Evolutionary conservation across 2,329 filamentous ascomycete genomes (phyloP).

Genomic region (Fusarium papillatum): DNA sequence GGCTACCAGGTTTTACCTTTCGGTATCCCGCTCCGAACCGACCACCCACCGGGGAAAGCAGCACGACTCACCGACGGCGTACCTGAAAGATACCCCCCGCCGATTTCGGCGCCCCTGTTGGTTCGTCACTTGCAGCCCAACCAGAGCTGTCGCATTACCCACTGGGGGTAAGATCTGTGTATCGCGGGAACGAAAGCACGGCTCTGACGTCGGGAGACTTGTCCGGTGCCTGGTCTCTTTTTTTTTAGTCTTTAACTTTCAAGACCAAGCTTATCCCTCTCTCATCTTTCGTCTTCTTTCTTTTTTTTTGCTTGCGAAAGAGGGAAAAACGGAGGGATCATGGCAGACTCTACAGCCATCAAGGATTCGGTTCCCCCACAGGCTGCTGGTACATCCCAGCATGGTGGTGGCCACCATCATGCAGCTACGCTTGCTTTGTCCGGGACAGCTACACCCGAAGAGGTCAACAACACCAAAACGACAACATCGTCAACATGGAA

Average conservation of each 20-base stretch:
- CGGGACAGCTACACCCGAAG: conserved; percentile 35
- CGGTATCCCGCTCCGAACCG: conserved; percentile 27
- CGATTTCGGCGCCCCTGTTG: conserved; percentile 26
- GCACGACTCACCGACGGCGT: not conserved
- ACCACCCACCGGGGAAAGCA: not conserved
- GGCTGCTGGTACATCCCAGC: conserved; percentile 18
- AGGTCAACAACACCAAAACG: conserved; percentile 10
- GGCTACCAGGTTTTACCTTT: not conserved
- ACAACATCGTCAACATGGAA: conserved; percentile 69
- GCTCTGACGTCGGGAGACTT: conserved; percentile 1
- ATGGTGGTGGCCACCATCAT: conserved; percentile 6
- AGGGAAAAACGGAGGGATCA: not conserved
- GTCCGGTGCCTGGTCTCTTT: conserved; percentile 3
- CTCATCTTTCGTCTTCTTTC: not conserved
- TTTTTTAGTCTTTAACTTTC: conserved; percentile 3
- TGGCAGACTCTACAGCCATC: not conserved
- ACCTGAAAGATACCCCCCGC: not conserved
- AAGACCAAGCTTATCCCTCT: not conserved
- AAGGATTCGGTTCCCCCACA: conserved; percentile 26
- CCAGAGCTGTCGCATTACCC: conserved; percentile 33
- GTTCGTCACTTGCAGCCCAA: conserved; percentile 16
- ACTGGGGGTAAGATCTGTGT: conserved; percentile 11
- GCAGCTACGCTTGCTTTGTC: conserved; percentile 31
- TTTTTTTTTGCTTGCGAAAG: not conserved
- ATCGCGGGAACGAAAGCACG: conserved; percentile 8